Base-by-base conservation (phyloP, 192 early-diverging fungal genomes). In the Podila clonocystis region DNA sequence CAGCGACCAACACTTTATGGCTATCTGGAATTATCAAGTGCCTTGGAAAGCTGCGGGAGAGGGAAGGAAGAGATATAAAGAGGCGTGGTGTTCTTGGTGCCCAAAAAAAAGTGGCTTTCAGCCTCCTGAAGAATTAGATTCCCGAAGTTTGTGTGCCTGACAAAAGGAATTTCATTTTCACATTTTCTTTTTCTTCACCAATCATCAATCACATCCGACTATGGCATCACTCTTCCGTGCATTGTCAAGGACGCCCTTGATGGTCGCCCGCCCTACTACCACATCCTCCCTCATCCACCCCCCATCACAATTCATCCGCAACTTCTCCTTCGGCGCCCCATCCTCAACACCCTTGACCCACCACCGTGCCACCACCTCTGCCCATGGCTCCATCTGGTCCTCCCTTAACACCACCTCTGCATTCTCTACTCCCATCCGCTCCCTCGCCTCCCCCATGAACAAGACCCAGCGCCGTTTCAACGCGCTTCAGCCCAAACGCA, bases 401-500 rank as follows among this genome's bases (percentile, higher is more conserved):
- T 1, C 36, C 38, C 57, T 77, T 64, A 8, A 59, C 73, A 52
- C 68, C 67, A n/a, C 61, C 64, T 67, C 59, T 65, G 63, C 20
- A 50, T 55, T n/a, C 45, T 67, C 80, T 31, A 61, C 71, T 24
- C 58, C 67, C 11, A 57, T 72, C n/a, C 82, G 74, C 22, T 83
- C 68, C 5, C 29, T 72, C 24, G 73, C 62, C 20, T 45, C 74
- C 29, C 63, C 75, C 50, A 62, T 63, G 38, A 78, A 73, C 82
- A 75, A 85, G 59, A 68, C 72, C 24, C 74, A 82, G 68, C 58
- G 75, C 62, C 93, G 93, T 28, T 85, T 85, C 65, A 76, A 89
- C 31, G 86, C 91, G 45, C 84, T 95, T 73, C 92, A 94, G 66
- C 95, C 96, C 24, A 91, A 91, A 50, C 88, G 86, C 65, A 77